Percentiles rank a stretch among this genome's conserved stretches.
Evolutionary conservation across 495 filamentous ascomycete species (phyloP).

Genomic region (Trichoderma gamsii): DNA sequence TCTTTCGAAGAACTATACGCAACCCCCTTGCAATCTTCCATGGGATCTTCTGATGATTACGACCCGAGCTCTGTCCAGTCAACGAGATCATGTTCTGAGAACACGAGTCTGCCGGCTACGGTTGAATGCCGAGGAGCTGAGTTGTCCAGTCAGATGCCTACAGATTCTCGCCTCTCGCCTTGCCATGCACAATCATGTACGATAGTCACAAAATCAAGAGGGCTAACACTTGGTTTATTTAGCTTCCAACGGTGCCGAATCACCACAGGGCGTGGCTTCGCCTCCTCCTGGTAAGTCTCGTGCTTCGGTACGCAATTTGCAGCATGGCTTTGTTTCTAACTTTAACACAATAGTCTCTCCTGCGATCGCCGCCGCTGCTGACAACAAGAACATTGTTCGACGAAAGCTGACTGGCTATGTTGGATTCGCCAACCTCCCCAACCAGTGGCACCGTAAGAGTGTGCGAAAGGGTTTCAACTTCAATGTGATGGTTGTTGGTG

Average conservation of each 20-base stretch:
- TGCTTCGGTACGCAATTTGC: background rate
- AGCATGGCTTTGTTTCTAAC: background rate
- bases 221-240: background rate
- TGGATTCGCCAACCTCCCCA: conserved; percentile 96
- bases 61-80: conserved; percentile 26
- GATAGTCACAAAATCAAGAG: background rate
- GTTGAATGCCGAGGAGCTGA: conserved; percentile 2
- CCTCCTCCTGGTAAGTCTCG: background rate
- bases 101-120: conserved; percentile 28
- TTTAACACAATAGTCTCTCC: background rate
- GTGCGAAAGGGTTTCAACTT: conserved; percentile 99
- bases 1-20: conserved; percentile 44
- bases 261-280: conserved; percentile 10
- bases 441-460: conserved; percentile 99
- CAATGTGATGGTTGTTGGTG: conserved; percentile 99
- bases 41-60: background rate
- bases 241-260: conserved; percentile 13
- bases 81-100: conserved; percentile 29
- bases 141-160: background rate
- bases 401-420: conserved; percentile 98
- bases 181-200: background rate
- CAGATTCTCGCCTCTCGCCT: background rate
- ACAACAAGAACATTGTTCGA: conserved; percentile 95
- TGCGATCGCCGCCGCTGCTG: conserved; percentile 56
- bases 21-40: conserved; percentile 13